Base-by-base conservation (phyloP, 805 yeast species). In the Candida pseudoglaebosa region DNA sequence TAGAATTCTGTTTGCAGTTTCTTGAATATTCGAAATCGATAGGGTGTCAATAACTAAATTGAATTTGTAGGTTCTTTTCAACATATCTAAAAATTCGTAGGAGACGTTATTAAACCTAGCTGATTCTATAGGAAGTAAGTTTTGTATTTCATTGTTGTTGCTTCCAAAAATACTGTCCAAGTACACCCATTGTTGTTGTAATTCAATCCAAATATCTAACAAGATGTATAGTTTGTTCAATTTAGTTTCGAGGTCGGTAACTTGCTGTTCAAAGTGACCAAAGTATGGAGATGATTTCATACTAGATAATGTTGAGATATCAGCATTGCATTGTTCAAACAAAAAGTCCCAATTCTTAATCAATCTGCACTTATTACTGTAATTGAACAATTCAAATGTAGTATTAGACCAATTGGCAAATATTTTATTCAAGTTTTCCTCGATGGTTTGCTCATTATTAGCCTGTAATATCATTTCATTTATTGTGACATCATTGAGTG, bases 181-280 rank as follows among this genome's bases (percentile, higher is more conserved):
- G 54, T 91, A 88, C 1, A 86, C 76, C 95, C 95, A 90, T 50
- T 82, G 86, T n/a, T 82, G 66, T 57, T 91, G 98, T 1, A 80
- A 84, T 24, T 87, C 95, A 19, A 84, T 71, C 95, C 96, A 89
- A 0, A 59, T 52, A 44, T 80, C 86, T 24, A 85, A 65, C 1
- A 85, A 53, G 1, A 65, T 61, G 31, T 70, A 71, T 1, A 87
- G 48, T 0, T 53, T 48, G 33, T 71, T 73, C n/a, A 91, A 53
- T 39, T 69, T 74, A 0, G 62, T 64, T 45, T 82, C 89, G 67
- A 87, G 68, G 1, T 62, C 67, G 5, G 54, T 41, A 0, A 81
- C 72, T 5, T 75, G 78, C 34, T 72, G 75, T 39, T 82, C 86
- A 53, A 88, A 85, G 1, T 68, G 66, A 8, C 60, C 59, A 56